Evolutionary conservation across 331 rosid species (phyloP), one percentile per base, ranked within the genome.

Genomic region (Phaseolus coccineus): DNA sequence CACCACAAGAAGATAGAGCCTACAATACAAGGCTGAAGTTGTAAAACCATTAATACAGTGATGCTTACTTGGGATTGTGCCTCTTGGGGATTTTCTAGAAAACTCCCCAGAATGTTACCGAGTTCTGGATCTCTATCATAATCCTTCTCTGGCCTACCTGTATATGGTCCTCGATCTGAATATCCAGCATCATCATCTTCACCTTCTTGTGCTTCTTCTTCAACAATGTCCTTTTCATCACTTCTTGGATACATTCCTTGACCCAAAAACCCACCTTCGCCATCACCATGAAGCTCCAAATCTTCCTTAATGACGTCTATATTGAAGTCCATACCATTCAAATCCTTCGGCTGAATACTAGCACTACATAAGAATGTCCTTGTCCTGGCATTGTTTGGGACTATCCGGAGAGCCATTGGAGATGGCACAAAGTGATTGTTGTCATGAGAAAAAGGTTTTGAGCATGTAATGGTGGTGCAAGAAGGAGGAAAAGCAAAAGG

Each of bases 91-190:
- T 95, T 84, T 69, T 92, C 97, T n/a, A 94, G 83, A 77, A 80
- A 85, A 78, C 42, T 77, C 46, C 97, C 97, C 61, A 94, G 71
- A 76, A 92, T 91, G 33, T 92, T 90, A 84, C 97, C 98, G 28
- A 89, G 80, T 74, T 92, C 98, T 37, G 98, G 97, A 82, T 92
- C 93, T 69, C 86, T 74, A 66, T 92, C 98, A 48, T 80, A 86
- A 55, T 95, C 94, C 65, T 78, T 88, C 76, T 83, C 90, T 33
- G 62, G 85, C 82, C 67, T 78, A 79, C 89, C 90, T 39, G 69
- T 46, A 75, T 82, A 75, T 53, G 83, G 80, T 71, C 89, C 85
- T 15, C 42, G 52, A 67, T 66, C 68, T 9, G 69, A 78, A 83
- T 85, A 86, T 44, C 82, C 84, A 59, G 35, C 39, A 2, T 0